Base-by-base conservation (phyloP, 2,329 filamentous ascomycete genomes). In the Dactylonectria macrodidyma region DNA sequence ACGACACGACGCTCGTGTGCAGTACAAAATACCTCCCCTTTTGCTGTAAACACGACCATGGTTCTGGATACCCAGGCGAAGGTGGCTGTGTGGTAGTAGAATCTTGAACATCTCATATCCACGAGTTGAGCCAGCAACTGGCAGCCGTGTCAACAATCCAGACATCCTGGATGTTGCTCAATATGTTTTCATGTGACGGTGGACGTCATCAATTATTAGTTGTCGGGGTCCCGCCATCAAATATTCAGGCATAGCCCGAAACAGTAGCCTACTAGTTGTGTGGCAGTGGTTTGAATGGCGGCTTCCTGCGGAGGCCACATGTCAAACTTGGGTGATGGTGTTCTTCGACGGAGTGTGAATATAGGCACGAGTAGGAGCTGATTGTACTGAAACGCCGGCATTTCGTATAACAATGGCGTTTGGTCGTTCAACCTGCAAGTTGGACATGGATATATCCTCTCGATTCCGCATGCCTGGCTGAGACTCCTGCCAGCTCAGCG, bases 1-100 rank as follows among this genome's bases (percentile, higher is more conserved):
- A 22, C 44, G 50, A 46, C 62, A 55, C 51, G 47, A 57, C 26
- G 58, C 44, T 16, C 33, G 36, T 52, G 14, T 14, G 34, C n/a
- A 19, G 44, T 11, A 10, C 11, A 14, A 30, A 22, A n/a, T 36
- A 11, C 34, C 12, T 36, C 33, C 30, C 36, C 3, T 52, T n/a
- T 36, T 24, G 51, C 11, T 22, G n/a, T 8, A 54, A 38, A 2
- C n/a, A 19, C 51, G 33, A 24, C 11, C 5, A 30, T 34, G 51
- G 36, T 24, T 3, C 6, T 26, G 24, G 26, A 30, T 44, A 14
- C 14, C 8, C 8, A 5, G 51, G 34, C 5, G 24, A 19, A 22
- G 19, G 22, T 22, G 3, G 19, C 3, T 12, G 12, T 24, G 11
- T 34, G 33, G 16, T 10, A 2, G 12, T 5, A 36, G 4, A 2